Percentiles rank a stretch among this genome's conserved stretches.
phyloP scores from a whole-genome alignment of 768 basidiomycete species.

The Leccinum sublutescens region DNA sequence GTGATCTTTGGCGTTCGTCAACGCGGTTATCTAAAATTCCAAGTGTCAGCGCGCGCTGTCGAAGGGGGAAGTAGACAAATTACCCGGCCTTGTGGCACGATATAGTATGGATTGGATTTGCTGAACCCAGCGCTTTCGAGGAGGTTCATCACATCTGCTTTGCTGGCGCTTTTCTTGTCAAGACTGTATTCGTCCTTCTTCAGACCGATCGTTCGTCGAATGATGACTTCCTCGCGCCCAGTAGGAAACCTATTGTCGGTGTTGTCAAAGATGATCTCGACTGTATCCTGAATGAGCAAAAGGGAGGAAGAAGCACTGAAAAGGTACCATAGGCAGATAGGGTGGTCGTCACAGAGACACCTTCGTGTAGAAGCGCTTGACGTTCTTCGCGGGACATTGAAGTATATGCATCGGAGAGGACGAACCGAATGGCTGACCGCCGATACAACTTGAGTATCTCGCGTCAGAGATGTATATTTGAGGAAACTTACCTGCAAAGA shows the following conservation, averaged over 20 bases:
- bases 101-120: slow-evolving; percentile 98
- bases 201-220: slow-evolving; percentile 91
- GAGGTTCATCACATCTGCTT: slow-evolving; percentile 97
- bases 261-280: slow-evolving; percentile 96
- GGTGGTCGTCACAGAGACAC: slow-evolving; percentile 82
- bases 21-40: slow-evolving; percentile 73
- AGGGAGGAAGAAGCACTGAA: not conserved
- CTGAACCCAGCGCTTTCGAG: slow-evolving; percentile 97
- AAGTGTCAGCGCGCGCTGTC: slow-evolving; percentile 10
- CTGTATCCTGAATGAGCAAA: slow-evolving; percentile 26
- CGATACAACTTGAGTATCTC: slow-evolving; percentile 5
- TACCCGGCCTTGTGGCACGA: slow-evolving; percentile 96
- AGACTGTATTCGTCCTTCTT: slow-evolving; percentile 99
- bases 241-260: slow-evolving; percentile 93
- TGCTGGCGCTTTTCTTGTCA: slow-evolving; percentile 92
- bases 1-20: slow-evolving; percentile 96
- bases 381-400: slow-evolving; percentile 94
- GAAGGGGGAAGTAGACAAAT: slow-evolving; percentile 28
- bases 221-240: slow-evolving; percentile 78
- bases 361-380: slow-evolving; percentile 91
- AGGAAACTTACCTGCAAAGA: slow-evolving; percentile 77
- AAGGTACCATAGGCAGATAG: slow-evolving; percentile 82
- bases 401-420: slow-evolving; percentile 95
- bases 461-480: not conserved
- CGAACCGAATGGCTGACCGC: slow-evolving; percentile 85